A percentile compares a stretch with the other conserved stretches of the same genome.
Conservation (phyloP, 2,329 filamentous ascomycete genomes). For the Fusarium cicatricum region DNA sequence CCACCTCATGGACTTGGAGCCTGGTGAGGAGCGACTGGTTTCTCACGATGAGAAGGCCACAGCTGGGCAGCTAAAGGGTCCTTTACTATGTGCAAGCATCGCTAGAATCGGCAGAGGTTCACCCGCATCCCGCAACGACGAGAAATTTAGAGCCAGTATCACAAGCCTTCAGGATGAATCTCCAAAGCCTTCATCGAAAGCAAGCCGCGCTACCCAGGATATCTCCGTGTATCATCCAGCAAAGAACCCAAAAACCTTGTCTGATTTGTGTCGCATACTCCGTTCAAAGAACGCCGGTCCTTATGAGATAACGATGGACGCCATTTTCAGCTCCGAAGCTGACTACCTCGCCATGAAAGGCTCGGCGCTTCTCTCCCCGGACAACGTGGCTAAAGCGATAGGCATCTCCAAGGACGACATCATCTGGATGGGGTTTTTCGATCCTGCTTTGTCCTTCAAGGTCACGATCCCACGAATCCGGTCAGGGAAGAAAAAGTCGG, state of each 20-base stretch:
- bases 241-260: constrained; percentile 9
- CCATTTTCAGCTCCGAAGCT: constrained; percentile 53
- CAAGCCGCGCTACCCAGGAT: background rate
- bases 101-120: constrained; percentile 9
- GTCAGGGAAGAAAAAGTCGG: constrained; percentile 19
- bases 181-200: background rate
- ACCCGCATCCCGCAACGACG: rapidly evolving
- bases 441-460: constrained; percentile 58
- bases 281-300: constrained; percentile 57
- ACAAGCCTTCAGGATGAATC: background rate
- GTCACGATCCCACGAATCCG: constrained; percentile 27
- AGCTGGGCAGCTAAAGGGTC: background rate
- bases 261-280: constrained; percentile 52
- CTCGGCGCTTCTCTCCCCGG: constrained; percentile 12
- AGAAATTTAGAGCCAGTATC: background rate
- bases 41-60: rapidly evolving
- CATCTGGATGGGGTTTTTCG: constrained; percentile 52
- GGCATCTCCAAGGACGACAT: constrained; percentile 41
- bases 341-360: constrained; percentile 42
- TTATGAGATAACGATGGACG: constrained; percentile 61
- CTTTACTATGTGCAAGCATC: constrained; percentile 1
- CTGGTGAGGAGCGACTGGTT: constrained; percentile 33
- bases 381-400: constrained; percentile 35
- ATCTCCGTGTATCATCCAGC: rapidly evolving
- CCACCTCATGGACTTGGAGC: constrained; percentile 56